A percentile compares a stretch with the other conserved stretches of the same genome.
Conservation (phyloP, 805 yeast genomes). For the Myxozyma udenii region DNA sequence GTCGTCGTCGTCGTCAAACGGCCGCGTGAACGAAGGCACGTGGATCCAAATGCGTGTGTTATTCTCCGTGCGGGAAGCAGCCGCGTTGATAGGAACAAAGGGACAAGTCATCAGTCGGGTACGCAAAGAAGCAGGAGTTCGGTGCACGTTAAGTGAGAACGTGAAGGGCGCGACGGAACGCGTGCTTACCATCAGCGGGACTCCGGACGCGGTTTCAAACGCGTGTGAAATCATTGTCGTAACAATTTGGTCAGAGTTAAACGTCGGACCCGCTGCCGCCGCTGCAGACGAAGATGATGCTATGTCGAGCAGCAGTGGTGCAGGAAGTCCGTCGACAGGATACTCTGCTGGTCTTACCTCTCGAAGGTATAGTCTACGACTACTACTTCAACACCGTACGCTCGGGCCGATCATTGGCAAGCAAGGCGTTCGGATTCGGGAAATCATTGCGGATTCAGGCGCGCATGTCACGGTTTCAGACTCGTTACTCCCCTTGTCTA, state of each 20-base stretch:
- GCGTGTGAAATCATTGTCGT: slow-evolving; percentile 1
- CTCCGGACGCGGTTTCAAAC: slow-evolving; percentile 10
- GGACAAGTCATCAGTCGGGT: slow-evolving; percentile 18
- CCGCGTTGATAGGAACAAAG: slow-evolving; percentile 20
- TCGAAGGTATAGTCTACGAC: slow-evolving; percentile 8
- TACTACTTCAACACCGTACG: slow-evolving; percentile 18
- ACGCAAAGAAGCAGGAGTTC: slow-evolving; percentile 14
- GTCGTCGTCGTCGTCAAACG: neutral
- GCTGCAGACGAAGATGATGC: neutral
- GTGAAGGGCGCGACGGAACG: slow-evolving; percentile 16
- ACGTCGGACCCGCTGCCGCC: no score
- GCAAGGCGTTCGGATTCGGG: slow-evolving; percentile 11
- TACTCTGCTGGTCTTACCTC: no score
- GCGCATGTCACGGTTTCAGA: slow-evolving; percentile 15
- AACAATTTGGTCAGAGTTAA: neutral
- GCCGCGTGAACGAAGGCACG: slow-evolving; percentile 1
- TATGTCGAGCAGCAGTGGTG: neutral
- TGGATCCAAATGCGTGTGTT: slow-evolving; percentile 19
- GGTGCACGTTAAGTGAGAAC: slow-evolving; percentile 20
- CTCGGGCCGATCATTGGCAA: slow-evolving; percentile 19
- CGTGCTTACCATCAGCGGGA: slow-evolving; percentile 15
- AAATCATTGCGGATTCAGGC: slow-evolving; percentile 6
- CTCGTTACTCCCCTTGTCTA: slow-evolving; percentile 25
- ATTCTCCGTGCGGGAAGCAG: slow-evolving; percentile 25
- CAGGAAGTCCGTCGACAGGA: neutral